Conservation (phyloP, 257 asterid species). For the Orobanche coerulescens region DNA sequence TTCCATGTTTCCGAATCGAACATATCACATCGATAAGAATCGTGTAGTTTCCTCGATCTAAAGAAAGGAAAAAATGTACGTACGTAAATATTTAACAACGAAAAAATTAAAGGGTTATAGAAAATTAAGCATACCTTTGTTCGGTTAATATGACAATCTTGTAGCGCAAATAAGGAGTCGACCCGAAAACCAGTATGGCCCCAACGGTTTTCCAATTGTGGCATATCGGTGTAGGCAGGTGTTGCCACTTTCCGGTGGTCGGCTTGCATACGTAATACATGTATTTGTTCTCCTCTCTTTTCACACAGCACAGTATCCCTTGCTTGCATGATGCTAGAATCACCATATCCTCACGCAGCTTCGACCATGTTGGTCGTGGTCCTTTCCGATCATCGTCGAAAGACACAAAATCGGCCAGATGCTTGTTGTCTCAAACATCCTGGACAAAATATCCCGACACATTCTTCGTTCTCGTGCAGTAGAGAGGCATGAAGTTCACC, state of each 20-base stretch:
- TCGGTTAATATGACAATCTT: not conserved
- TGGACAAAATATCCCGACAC: not conserved
- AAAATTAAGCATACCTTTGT: not conserved
- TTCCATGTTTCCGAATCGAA: too few species aligned
- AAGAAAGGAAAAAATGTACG: too few species aligned
- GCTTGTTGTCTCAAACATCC: not conserved
- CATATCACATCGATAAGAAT: not conserved
- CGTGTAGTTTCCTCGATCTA: not conserved
- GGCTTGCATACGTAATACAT: too few species aligned
- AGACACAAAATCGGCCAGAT: not conserved
- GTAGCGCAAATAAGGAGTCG: not conserved
- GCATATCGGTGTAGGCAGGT: too few species aligned
- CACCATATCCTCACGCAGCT: not conserved
- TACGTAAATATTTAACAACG: too few species aligned
- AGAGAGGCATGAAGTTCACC: not conserved
- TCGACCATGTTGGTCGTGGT: not conserved
- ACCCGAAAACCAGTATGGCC: too few species aligned
- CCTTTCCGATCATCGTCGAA: not conserved
- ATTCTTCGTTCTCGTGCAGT: not conserved
- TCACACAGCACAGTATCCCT: too few species aligned
- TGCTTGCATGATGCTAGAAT: not conserved
- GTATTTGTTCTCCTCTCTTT: too few species aligned
- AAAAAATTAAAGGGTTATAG: not conserved
- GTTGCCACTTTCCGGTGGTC: too few species aligned
- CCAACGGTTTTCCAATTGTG: too few species aligned